These are phyloP conservation scores for Usnea hakonensis DNA, from an alignment of 495 filamentous ascomycete species.

Conservation along the genomic window DNA sequence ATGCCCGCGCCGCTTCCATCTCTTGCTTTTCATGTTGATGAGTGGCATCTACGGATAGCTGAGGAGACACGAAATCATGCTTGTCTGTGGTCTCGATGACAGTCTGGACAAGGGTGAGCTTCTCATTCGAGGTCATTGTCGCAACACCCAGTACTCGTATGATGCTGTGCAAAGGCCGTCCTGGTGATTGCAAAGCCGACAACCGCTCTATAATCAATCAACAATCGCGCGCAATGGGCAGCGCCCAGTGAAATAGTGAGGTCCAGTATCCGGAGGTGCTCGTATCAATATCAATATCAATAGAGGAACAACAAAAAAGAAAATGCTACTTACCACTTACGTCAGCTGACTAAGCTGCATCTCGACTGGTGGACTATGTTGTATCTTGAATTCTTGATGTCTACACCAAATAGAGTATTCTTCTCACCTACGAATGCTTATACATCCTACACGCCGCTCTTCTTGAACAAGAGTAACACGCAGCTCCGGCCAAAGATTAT, in stretches of 20 bases:
- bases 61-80: constrained; percentile 5
- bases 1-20: not conserved
- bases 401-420: too few relatives aligned
- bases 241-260: too few relatives aligned
- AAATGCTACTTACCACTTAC: too few relatives aligned
- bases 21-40: not conserved
- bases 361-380: too few relatives aligned
- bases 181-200: too few relatives aligned
- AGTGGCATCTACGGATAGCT: not conserved
- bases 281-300: too few relatives aligned
- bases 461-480: constrained; percentile 24
- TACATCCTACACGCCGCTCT: not conserved
- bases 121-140: not conserved
- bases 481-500: constrained; percentile 18
- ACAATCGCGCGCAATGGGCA: not conserved
- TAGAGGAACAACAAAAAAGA: too few relatives aligned
- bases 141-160: not conserved
- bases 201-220: not conserved
- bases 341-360: too few relatives aligned
- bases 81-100: not conserved
- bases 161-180: too few relatives aligned
- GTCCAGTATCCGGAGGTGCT: too few relatives aligned
- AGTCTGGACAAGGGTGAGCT: not conserved
- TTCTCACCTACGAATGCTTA: too few relatives aligned
- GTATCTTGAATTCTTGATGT: too few relatives aligned